Evolutionary conservation across 169 alveolate species (phyloP).

Genomic region (Plasmodium knowlesi): DNA sequence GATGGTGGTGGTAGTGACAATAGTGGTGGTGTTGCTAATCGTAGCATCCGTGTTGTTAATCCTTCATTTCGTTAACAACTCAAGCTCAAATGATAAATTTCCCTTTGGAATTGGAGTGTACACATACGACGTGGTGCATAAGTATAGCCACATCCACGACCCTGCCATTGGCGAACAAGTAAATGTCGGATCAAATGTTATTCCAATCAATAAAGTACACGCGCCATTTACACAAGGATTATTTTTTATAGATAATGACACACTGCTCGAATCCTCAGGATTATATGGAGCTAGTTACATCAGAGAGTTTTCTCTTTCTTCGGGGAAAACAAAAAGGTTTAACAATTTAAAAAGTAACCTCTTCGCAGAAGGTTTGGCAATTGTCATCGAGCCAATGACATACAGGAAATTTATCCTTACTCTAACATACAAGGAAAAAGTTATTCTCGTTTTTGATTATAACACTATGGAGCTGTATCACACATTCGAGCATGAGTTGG

Average conservation of each 20-base stretch:
- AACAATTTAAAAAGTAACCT: conserved; percentile 29
- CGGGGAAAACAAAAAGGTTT: conserved; percentile 67
- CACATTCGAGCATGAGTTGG: conserved; percentile 15
- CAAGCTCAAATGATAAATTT: background rate
- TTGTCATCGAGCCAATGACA: conserved; percentile 79
- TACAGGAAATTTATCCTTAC: conserved; percentile 61
- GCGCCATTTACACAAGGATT: conserved; percentile 81
- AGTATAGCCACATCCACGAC: conserved; percentile 53
- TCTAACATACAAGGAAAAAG: conserved; percentile 77
- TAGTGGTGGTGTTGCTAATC: conserved; percentile 4
- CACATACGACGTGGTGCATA: conserved; percentile 35
- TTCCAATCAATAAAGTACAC: background rate
- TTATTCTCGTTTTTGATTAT: conserved; percentile 74
- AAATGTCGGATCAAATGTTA: background rate
- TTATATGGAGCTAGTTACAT: conserved; percentile 57
- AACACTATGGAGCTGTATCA: conserved; percentile 53
- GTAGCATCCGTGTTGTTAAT: conserved; percentile 26
- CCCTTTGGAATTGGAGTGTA: background rate
- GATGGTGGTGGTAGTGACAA: conserved; percentile 10
- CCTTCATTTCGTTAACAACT: background rate
- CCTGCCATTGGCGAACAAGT: conserved; percentile 2
- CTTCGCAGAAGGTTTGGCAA: conserved; percentile 80
- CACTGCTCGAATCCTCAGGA: conserved; percentile 76
- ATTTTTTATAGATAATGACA: conserved; percentile 42
- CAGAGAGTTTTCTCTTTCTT: conserved; percentile 58